Evolutionary conservation across 2,329 filamentous ascomycete genomes (phyloP).

Genomic region (Penicillium digitatum): DNA sequence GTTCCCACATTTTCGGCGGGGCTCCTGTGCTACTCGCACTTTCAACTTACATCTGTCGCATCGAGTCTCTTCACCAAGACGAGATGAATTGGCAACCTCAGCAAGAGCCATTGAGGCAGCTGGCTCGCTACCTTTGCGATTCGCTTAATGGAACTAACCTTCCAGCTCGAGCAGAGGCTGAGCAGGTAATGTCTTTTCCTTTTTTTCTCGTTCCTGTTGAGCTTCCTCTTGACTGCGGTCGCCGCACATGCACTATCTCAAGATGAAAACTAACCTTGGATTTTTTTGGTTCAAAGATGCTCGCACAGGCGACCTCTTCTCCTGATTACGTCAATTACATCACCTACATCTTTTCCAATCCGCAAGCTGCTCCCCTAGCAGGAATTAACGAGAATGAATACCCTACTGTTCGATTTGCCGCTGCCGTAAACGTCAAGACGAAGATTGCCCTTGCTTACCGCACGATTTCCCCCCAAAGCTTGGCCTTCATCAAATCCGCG

Average conservation of each 20-base stretch:
- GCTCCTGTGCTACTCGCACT: conserved; percentile 26
- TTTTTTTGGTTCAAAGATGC: conserved; percentile 62
- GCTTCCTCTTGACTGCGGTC: conserved; percentile 4
- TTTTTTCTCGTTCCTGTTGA: conserved; percentile 10
- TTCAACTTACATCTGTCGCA: conserved; percentile 19
- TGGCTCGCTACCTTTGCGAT: conserved; percentile 84
- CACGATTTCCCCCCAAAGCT: conserved; percentile 67
- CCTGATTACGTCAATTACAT: conserved; percentile 98
- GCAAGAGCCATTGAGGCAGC: conserved; percentile 80
- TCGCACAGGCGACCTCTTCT: conserved; percentile 78
- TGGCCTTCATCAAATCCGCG: conserved; percentile 73
- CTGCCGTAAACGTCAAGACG: conserved; percentile 94
- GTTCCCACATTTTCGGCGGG: conserved; percentile 29
- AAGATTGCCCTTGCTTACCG: conserved; percentile 75
- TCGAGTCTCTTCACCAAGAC: conserved; percentile 16
- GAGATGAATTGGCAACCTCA: conserved; percentile 90
- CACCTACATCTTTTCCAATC: conserved; percentile 78
- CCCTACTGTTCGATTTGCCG: conserved; percentile 75
- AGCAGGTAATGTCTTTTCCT: conserved; percentile 55
- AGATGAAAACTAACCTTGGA: conserved; percentile 16
- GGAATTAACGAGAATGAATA: conserved; percentile 61
- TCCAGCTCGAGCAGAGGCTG: conserved; percentile 78
- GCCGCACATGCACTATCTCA: neutral
- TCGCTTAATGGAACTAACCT: conserved; percentile 81
- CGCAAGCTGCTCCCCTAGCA: conserved; percentile 54